A percentile compares a stretch with the other conserved stretches of the same genome.
These are phyloP conservation scores for Marasmius sp. DNA, from an alignment of 1,284 basidiomycete genomes.

Conservation along the genomic window DNA sequence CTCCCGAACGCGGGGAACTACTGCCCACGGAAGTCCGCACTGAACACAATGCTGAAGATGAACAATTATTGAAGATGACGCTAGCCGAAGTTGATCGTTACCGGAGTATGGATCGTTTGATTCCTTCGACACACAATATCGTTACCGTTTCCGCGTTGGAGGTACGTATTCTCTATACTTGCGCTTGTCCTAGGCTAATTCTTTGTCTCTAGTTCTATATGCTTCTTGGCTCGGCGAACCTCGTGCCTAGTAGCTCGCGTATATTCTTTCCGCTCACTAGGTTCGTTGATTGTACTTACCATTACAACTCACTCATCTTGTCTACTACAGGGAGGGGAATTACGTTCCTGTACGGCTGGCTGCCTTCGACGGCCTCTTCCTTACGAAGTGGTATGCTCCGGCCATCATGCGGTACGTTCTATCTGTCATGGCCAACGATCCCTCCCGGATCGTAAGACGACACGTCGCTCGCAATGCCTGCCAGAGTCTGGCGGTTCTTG, in stretches of 20 bases:
- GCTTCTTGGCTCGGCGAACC: conserved; percentile 75
- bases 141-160: conserved; percentile 89
- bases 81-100: conserved; percentile 86
- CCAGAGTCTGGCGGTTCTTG: conserved; percentile 84
- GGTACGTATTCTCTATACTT: conserved; percentile 44
- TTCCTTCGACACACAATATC: conserved; percentile 93
- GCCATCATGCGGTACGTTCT: conserved; percentile 88
- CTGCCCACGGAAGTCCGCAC: conserved; percentile 64
- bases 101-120: conserved; percentile 91
- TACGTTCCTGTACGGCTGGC: conserved; percentile 88
- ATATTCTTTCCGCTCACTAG: conserved; percentile 89
- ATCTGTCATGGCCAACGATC: conserved; percentile 86
- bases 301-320: conserved; percentile 4
- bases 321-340: conserved; percentile 79
- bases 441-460: conserved; percentile 80
- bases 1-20: conserved; percentile 78
- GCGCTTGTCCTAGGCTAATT: conserved; percentile 9
- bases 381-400: conserved; percentile 86
- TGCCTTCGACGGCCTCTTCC: conserved; percentile 92
- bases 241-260: conserved; percentile 80
- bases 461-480: conserved; percentile 86
- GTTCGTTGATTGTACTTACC: conserved; percentile 39
- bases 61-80: conserved; percentile 69
- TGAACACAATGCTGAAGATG: conserved; percentile 66
- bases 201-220: conserved; percentile 67